Evolutionary conservation across 1,139 yeast genomes (phyloP), one percentile per base, ranked within the genome.

Genomic region (Casaregolazyma lundiana): DNA sequence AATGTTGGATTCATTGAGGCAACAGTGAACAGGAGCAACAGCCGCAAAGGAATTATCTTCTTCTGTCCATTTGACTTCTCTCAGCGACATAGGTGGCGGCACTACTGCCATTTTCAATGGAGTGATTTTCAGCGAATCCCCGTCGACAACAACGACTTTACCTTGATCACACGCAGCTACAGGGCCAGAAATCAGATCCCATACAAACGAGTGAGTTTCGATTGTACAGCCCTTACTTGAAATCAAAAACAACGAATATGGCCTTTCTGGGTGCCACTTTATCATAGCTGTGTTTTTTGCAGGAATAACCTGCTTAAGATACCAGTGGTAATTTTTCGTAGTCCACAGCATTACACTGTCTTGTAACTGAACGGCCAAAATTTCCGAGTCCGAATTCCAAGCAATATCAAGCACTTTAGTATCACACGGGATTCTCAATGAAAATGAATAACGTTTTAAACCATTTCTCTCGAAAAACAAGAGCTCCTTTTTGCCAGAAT

Each of bases 391-490:
- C 36, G 81, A 73, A 50, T 92, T 87, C 98, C 98, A 94, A 37
- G 77, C 73, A 16, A 92, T 53, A 41, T 72, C 72, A n/a, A 67
- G 55, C 13, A 88, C 71, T 2, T 61, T 61, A 35, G 75, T 78
- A 18, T 70, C 68, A 2, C 50, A 40, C 0, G 82, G 78, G 36
- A 86, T 68, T 53, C 95, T 72, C 1, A 92, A 71, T 49, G 80
- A 73, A 61, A 92, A 90, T 56, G 86, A 89, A 39, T 95, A 95
- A 59, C 92, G 92, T 62, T 96, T 78, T 48, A 94, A 73, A 13
- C 99, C 99, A 63, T 94, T 94, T 61, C 89, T 77, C 66, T 94
- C 99, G 60, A 86, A 90, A 58, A 94, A 92, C 1, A 88, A 80
- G 47, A 55, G 41, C 39, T 60, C 62, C 4, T 60, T 60, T 6